phyloP scores from a whole-genome alignment of 768 basidiomycete species.

The Nidularia sp. region DNA sequence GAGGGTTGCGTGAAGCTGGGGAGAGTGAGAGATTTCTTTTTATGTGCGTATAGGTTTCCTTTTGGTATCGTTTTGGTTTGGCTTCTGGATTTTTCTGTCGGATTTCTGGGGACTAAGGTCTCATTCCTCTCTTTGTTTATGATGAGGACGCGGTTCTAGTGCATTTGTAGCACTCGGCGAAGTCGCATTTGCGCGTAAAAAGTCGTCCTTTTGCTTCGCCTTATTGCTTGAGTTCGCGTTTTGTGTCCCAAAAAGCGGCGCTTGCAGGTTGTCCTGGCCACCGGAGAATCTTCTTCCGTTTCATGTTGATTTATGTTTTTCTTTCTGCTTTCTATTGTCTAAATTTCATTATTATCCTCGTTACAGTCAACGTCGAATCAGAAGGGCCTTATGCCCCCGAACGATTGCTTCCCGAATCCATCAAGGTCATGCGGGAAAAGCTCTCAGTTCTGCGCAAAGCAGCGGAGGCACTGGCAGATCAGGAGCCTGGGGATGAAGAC shows the following conservation, averaged over 20 bases:
- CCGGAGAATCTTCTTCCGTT: slow-evolving; percentile 5
- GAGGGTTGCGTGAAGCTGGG: slow-evolving; percentile 77
- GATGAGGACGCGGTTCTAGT: too few relatives aligned
- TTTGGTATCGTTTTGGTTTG: too few relatives aligned
- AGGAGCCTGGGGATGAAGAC: slow-evolving; percentile 34
- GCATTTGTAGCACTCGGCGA: too few relatives aligned
- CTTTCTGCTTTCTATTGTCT: too few relatives aligned
- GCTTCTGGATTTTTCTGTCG: too few relatives aligned
- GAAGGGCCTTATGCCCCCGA: slow-evolving; percentile 87
- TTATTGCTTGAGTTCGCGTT: not conserved
- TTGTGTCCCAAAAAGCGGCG: too few relatives aligned
- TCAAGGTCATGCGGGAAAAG: slow-evolving; percentile 81
- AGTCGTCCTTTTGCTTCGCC: not conserved
- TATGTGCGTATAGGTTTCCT: slow-evolving; percentile 55
- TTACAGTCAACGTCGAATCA: slow-evolving; percentile 81
- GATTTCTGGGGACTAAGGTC: too few relatives aligned
- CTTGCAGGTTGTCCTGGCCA: not conserved
- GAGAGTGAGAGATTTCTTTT: slow-evolving; percentile 86
- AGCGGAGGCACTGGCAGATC: slow-evolving; percentile 51
- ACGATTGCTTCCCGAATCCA: slow-evolving; percentile 74
- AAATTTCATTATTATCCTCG: not conserved
- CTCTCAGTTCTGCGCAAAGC: slow-evolving; percentile 56
- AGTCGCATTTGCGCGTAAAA: not conserved
- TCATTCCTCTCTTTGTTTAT: too few relatives aligned
- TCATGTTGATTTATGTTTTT: not conserved